Base-by-base conservation (phyloP, 306 rosid genomes). In the Vicia sativa region DNA sequence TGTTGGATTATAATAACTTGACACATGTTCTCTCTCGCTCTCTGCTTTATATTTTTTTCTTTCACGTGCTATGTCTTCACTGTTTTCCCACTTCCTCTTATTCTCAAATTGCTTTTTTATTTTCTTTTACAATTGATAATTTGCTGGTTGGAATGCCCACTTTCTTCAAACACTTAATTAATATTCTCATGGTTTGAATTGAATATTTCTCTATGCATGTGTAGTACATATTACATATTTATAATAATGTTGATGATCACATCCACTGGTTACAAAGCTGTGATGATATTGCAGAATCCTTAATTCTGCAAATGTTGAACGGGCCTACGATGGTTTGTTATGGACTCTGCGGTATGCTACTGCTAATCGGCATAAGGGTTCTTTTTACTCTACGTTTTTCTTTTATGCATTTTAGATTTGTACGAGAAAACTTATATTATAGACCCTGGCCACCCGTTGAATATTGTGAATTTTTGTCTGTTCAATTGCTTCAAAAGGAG, bases 281-380 rank as follows among this genome's bases (percentile, higher is more conserved):
- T 68, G 46, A 62, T 70, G 26, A 44, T 84, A 54, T 79, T 84
- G 86, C 96, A 92, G 98, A 80, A 86, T 90, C 49, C 69, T 90
- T 85, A 90, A 85, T 46, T 88, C 86, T 77, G 96, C 98, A 18
- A 90, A 85, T 78, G 77, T 79, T 82, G 87, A 83, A 50, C 96
- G 81, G 45, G 77, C 84, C 74, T 92, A 87, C 76, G 96, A 91
- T 81, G 91, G 91, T 52, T 83, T 91, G 70, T 74, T 92, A 72
- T 92, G 98, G 98, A 92, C 91, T 64, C 74, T 90, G 65, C 82
- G 96, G 96, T 90, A 83, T 76, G 84, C 75, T 73, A 10, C 79
- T 79, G 63, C 21, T 11, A 49, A 46, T 29, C 43, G 28, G 37
- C 26, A 13, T 61, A 56, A 43, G 48, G 66, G 64, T 74, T 62